Base-by-base conservation (phyloP, 2,329 filamentous ascomycete genomes). In the Chrysoporthe puriensis region DNA sequence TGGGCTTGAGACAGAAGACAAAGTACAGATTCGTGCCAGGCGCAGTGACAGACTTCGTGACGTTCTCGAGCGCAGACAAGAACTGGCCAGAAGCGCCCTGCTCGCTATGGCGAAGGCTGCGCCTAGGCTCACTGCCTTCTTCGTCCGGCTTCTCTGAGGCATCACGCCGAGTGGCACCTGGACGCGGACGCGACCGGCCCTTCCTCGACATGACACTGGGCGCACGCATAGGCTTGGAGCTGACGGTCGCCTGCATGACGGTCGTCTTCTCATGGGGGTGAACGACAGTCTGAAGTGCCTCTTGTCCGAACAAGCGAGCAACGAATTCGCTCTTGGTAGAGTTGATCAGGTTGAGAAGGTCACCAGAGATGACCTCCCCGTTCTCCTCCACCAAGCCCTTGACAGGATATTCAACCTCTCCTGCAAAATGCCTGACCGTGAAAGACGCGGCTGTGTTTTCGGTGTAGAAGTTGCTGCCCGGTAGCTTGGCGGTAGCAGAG, bases 1-100 rank as follows among this genome's bases (percentile, higher is more conserved):
- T 99, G 32, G 96, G 95, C 80, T 99, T 99, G 71, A 99, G 81
- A 75, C 96, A 99, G 79, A 99, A 97, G 57, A 99, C 88, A 73
- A 97, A 98, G 79, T 99, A 99, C 0, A 91, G 88, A 75, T 99
- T 99, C 13, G 94, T 92, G 75, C 94, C 92, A 4, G 90, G 87
- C 2, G 92, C 89, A 2, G 89, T 91, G 57, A 99, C 83, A 2
- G 93, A 94, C 73, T 95, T 94, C 68, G 90, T 96, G 67, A 99
- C 92, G 69, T 96, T 96, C 72, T 97, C 93, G 36, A 99, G 83
- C 0, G 94, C 92, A 0, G 92, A 89, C 32, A 99, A 82, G 79
- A 97, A 99, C 77, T 99, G 96, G 2, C 92, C 94, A 0, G 96
- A 93, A 18, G 95, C 95, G 60, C 96, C 95, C 77, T 97, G 93